A percentile compares a stretch with the other conserved stretches of the same genome.
These are phyloP conservation scores for Apophysomyces sp. DNA, from an alignment of 371 early-diverging fungal species.

Conservation along the genomic window DNA sequence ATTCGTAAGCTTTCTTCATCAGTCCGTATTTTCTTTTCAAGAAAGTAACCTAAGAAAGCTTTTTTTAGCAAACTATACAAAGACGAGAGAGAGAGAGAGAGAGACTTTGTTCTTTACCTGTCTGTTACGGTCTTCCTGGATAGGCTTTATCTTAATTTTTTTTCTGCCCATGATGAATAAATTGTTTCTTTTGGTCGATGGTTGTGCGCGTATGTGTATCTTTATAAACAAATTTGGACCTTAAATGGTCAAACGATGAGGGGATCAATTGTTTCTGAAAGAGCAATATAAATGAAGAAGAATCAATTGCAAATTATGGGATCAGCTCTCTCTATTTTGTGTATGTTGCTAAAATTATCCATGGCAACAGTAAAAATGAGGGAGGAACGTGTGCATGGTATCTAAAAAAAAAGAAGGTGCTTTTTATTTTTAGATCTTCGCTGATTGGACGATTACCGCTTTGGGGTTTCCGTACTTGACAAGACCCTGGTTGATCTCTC, in stretches of 20 bases:
- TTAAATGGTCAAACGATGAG: neutral
- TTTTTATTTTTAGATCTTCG: neutral
- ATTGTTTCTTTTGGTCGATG: neutral
- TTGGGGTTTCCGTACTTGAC: neutral
- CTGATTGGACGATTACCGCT: neutral
- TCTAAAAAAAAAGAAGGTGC: neutral
- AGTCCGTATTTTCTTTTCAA: constrained; percentile 96
- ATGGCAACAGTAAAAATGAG: neutral
- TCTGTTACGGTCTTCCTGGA: constrained; percentile 26
- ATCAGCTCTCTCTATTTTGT: neutral
- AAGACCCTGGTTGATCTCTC: neutral
- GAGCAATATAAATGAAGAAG: neutral
- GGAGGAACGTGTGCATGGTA: neutral
- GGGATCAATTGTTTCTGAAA: neutral
- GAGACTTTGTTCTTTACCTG: constrained; percentile 18
- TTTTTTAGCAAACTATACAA: too few species aligned
- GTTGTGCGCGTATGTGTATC: neutral
- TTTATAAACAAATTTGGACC: neutral
- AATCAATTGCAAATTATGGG: neutral
- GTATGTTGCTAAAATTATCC: neutral
- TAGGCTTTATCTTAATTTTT: constrained; percentile 33
- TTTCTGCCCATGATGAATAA: constrained; percentile 30
- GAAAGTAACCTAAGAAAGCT: constrained; percentile 78
- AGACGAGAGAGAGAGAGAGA: neutral
- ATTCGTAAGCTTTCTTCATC: constrained; percentile 99